Conservation (phyloP, 2,329 filamentous ascomycete species). For the Piedraia hortae region DNA sequence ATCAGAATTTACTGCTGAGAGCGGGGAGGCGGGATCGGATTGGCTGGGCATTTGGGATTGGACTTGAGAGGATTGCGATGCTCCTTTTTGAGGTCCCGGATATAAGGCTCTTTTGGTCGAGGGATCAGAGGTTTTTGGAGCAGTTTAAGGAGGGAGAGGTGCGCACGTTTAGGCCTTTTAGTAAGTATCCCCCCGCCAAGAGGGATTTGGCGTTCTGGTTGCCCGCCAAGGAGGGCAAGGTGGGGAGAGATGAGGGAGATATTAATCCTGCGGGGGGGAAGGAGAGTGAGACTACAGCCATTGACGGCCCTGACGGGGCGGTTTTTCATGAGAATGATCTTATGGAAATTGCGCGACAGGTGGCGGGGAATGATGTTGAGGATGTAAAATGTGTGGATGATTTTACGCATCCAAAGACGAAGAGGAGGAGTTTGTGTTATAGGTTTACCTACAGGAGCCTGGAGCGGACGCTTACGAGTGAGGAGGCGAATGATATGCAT, state of each 20-base stretch:
- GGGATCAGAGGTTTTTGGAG: constrained; percentile 54
- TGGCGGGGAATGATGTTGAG: constrained; percentile 63
- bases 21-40: constrained; percentile 48
- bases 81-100: constrained; percentile 87
- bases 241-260: too few species aligned
- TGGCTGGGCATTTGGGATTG: constrained; percentile 89
- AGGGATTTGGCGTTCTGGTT: constrained; percentile 95
- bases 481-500: constrained; percentile 54
- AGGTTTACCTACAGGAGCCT: constrained; percentile 80
- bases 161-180: constrained; percentile 56
- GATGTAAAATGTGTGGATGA: constrained; percentile 64
- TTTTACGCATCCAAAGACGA: constrained; percentile 69
- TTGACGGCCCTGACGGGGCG: constrained; percentile 12
- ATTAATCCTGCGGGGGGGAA: constrained; percentile 12
- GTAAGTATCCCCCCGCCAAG: constrained; percentile 65
- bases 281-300: constrained; percentile 9
- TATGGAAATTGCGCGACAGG: constrained; percentile 75
- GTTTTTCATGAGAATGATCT: constrained; percentile 82
- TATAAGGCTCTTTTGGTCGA: constrained; percentile 88
- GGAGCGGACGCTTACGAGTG: constrained; percentile 67
- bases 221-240: constrained; percentile 7
- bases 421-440: constrained; percentile 66
- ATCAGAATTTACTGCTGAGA: constrained; percentile 53
- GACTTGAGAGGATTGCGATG: constrained; percentile 90
- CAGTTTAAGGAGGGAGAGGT: constrained; percentile 39